Base-by-base conservation (phyloP, 805 yeast species). In the Kodamaea laetipori region DNA sequence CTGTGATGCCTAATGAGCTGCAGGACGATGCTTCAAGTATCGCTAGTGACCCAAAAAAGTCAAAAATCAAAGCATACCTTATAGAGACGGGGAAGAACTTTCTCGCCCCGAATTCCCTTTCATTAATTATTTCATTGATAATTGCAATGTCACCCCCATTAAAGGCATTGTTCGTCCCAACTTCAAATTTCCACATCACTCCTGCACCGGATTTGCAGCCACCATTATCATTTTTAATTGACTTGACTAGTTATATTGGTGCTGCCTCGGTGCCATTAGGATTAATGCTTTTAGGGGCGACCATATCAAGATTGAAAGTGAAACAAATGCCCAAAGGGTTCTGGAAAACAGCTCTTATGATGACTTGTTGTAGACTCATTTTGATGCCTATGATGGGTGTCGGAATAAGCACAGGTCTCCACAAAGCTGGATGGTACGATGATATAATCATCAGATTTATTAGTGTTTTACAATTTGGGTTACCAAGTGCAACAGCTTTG, bases 261-360 rank as follows among this genome's bases (percentile, higher is more conserved):
- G 80, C 80, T 19, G 97, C 97, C 0, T 80, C 86, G 39, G 96
- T 92, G 25, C 98, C 97, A 1, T 63, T 88, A 45, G 98, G 97
- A 0, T 68, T 92, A 47, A 60, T 88, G 35, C 57, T 92, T 46
- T 63, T 92, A 21, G 98, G 98, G 1, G 96, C 92, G 12, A 89
- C 96, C 1, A 80, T 92, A 32, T 86, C 96, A 1, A 69, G 97
- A 37, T 72, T 92, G 40, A 67, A 79, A 48, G 62, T 90, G 15
- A 69, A 67, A 5, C 56, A 68, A 4, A 66, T 90, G 53, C 88
- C 90, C 1, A 67, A 71, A 10, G 92, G 92, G 1, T 83, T 86
- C 52, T 80, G 84, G 82, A 77, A 79, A 53, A 77, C 87, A 0
- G 81, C 88, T 0, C 52, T 81, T 2, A 63, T 74, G 43, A 66